Percentiles rank a stretch among this genome's conserved stretches.
These are phyloP conservation scores for Anthostomella pinea DNA, from an alignment of 2,329 filamentous ascomycete species.

Conservation along the genomic window DNA sequence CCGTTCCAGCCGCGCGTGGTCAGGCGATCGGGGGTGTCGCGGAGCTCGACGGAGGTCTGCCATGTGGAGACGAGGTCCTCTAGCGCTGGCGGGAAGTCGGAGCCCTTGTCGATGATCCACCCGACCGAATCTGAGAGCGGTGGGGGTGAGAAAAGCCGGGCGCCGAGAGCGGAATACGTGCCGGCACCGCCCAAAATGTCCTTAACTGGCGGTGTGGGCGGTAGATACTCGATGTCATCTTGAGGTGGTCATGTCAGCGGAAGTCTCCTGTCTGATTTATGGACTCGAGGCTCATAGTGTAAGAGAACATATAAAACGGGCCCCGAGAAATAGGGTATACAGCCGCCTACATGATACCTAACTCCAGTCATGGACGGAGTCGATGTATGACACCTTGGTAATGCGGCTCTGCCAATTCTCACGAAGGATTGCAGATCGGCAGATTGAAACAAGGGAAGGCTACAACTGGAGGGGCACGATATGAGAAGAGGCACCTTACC, in stretches of 20 bases:
- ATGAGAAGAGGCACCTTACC: constrained; percentile 43
- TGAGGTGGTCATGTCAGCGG: constrained; percentile 25
- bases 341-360: too few relatives aligned
- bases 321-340: too few relatives aligned
- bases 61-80: constrained; percentile 65
- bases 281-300: too few relatives aligned
- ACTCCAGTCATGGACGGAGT: too few relatives aligned
- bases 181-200: constrained; percentile 88
- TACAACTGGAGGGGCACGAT: constrained; percentile 4
- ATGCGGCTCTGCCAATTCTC: too few relatives aligned
- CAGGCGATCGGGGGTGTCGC: constrained; percentile 62
- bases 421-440: too few relatives aligned
- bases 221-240: constrained; percentile 90
- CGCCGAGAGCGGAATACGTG: constrained; percentile 81
- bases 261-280: constrained; percentile 6
- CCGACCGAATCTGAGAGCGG: constrained; percentile 66
- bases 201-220: constrained; percentile 64
- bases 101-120: constrained; percentile 89
- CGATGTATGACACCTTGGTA: too few relatives aligned
- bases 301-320: too few relatives aligned
- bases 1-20: constrained; percentile 94
- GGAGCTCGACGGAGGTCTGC: constrained; percentile 70
- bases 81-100: constrained; percentile 74
- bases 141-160: constrained; percentile 77
- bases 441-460: not conserved